phyloP scores from a whole-genome alignment of 2,329 filamentous ascomycete species.

The Dissoconium aciculare region DNA sequence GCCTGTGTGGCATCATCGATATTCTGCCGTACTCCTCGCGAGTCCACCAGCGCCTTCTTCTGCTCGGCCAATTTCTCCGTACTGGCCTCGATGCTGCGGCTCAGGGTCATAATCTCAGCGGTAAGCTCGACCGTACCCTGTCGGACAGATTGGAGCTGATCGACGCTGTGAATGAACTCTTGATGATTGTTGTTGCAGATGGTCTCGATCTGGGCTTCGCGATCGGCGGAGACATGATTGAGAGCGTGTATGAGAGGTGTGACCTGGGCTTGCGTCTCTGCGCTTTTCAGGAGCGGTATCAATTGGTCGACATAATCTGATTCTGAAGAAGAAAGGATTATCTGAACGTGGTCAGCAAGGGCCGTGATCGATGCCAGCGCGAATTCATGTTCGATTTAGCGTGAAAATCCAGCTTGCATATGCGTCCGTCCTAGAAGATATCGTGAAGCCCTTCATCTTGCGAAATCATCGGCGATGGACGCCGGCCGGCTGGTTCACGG shows the following conservation, averaged over 20 bases:
- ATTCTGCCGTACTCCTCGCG: conserved; percentile 80
- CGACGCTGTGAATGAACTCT: conserved; percentile 86
- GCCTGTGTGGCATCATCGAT: conserved; percentile 85
- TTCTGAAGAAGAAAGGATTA: conserved; percentile 82
- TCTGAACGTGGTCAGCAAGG: conserved; percentile 38
- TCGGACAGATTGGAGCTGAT: conserved; percentile 79
- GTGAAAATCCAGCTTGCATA: no score
- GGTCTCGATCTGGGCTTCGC: conserved; percentile 80
- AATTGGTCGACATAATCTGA: conserved; percentile 90
- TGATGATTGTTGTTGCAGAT: conserved; percentile 95
- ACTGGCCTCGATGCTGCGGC: conserved; percentile 86
- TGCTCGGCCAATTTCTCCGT: conserved; percentile 89
- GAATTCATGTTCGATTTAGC: conserved; percentile 1
- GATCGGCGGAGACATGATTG: conserved; percentile 66
- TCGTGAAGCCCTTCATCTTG: no score
- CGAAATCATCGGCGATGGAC: no score
- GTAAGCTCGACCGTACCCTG: conserved; percentile 82
- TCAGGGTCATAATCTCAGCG: conserved; percentile 78
- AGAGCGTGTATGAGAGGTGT: conserved; percentile 59
- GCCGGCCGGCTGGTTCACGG: background rate
- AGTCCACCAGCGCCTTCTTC: conserved; percentile 88
- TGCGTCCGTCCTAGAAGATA: no score
- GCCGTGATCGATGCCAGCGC: background rate
- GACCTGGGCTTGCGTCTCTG: conserved; percentile 52
- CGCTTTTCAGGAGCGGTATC: conserved; percentile 87